Conservation (phyloP, 2,329 filamentous ascomycete species). For the Pyrenochaeta sp. region DNA sequence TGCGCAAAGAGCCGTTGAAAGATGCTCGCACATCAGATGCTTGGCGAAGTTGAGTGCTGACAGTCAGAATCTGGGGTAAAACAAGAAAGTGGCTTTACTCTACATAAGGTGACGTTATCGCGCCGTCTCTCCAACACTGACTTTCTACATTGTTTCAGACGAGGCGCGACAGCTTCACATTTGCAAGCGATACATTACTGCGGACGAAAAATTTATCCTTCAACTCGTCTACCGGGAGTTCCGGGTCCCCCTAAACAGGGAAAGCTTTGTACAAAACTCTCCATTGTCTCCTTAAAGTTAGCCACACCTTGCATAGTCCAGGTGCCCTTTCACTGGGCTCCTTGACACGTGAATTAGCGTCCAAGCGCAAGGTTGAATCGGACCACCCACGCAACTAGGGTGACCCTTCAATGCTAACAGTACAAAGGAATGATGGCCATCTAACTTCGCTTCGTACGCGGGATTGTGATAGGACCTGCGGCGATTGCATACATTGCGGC, state of each 20-base stretch:
- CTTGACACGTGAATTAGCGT: neutral
- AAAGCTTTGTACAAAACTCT: neutral
- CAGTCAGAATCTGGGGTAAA: slow-evolving; percentile 24
- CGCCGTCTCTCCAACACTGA: neutral
- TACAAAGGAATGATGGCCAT: too few relatives aligned
- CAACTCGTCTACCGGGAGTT: neutral
- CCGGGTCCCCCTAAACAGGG: neutral
- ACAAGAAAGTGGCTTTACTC: neutral
- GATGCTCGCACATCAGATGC: slow-evolving; percentile 23
- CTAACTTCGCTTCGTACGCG: too few relatives aligned
- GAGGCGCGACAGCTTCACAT: too few relatives aligned
- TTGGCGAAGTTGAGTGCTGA: slow-evolving; percentile 38
- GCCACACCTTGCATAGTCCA: neutral
- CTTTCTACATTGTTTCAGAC: neutral
- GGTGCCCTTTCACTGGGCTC: neutral
- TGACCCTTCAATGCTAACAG: neutral
- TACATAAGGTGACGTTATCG: slow-evolving; percentile 6
- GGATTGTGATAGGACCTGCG: too few relatives aligned
- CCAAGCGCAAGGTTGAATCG: slow-evolving; percentile 7
- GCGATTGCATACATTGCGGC: neutral
- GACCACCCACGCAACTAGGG: neutral
- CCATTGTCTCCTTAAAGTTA: neutral
- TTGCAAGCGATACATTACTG: too few relatives aligned
- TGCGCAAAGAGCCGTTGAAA: slow-evolving; percentile 33
- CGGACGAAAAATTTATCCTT: neutral